Conservation (phyloP, 129 eudicot species). For the sunflower (Helianthus annuus) region HanXRQr2.0-SUNRISE NC_035445.2:90311665-90312164, state of each 20-base stretch:
- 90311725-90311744: too few species aligned
- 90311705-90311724: too few species aligned
- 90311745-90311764: too few species aligned
- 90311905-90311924: background rate
- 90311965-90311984: background rate
- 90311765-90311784: too few species aligned
- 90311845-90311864: background rate
- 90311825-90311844: background rate
- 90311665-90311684: too few species aligned
- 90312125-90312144: background rate
- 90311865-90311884: background rate
- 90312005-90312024: constrained; percentile 4
- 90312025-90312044: background rate
- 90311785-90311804: too few species aligned
- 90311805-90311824: too few species aligned
- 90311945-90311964: background rate
- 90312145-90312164: constrained; percentile 14
- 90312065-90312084: constrained; percentile 10
- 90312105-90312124: constrained; percentile 19
- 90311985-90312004: background rate
- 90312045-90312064: constrained; percentile 16
- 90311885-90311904: background rate
- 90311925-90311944: background rate
- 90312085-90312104: constrained; percentile 13
- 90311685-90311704: too few species aligned